A percentile compares a stretch with the other conserved stretches of the same genome.
Conservation (phyloP, 75 land plant genomes). For the Ceratopteris richardii region DNA sequence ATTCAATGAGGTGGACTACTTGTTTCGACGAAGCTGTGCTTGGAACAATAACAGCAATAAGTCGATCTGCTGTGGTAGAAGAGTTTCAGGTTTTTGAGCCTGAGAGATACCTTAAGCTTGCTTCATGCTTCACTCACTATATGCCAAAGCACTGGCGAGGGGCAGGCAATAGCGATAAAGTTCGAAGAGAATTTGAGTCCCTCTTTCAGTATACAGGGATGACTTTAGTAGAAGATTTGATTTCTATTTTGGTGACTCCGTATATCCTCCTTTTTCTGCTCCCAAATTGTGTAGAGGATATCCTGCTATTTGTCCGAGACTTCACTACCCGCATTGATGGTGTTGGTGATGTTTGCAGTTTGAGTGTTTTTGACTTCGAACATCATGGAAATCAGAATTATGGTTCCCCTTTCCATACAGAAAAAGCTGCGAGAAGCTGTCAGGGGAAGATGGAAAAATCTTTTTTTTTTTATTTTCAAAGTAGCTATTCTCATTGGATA, state of each 20-base stretch:
- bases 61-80: no score
- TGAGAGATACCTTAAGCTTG: no score
- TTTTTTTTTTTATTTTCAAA: slow-evolving; percentile 84
- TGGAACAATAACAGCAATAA: no score
- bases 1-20: no score
- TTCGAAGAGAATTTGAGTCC: no score
- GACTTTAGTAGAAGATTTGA: slow-evolving; percentile 91
- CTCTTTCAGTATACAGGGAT: slow-evolving; percentile 80
- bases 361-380: slow-evolving; percentile 82
- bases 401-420: slow-evolving; percentile 67
- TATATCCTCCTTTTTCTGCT: slow-evolving; percentile 59
- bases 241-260: slow-evolving; percentile 90
- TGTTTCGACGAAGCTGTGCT: no score
- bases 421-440: slow-evolving; percentile 58
- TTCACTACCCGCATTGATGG: slow-evolving; percentile 75
- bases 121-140: no score
- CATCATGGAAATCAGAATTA: slow-evolving; percentile 84
- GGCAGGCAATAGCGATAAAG: no score
- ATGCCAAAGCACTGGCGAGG: no score
- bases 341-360: slow-evolving; percentile 97
- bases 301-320: slow-evolving; percentile 71
- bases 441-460: slow-evolving; percentile 99
- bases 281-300: slow-evolving; percentile 84
- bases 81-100: no score
- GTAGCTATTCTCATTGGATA: slow-evolving; percentile 79